These are phyloP conservation scores for Nemania sp. DNA, from an alignment of 2,329 filamentous ascomycete genomes.

Conservation along the genomic window DNA sequence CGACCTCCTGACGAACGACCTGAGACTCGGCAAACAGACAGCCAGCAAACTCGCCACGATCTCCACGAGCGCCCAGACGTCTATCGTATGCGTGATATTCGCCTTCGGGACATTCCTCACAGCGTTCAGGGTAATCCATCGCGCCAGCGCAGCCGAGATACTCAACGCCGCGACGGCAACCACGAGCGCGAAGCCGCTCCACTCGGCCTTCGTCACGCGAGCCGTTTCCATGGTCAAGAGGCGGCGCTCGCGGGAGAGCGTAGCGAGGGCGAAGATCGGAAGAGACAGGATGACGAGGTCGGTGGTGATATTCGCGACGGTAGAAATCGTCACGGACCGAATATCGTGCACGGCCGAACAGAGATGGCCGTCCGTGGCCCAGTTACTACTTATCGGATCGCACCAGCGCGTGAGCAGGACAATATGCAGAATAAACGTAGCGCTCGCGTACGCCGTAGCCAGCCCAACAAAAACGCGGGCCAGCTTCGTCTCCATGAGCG, in stretches of 20 bases:
- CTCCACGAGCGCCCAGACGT: conserved; percentile 33
- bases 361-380: conserved; percentile 26
- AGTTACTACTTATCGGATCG: conserved; percentile 27
- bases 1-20: conserved; percentile 28
- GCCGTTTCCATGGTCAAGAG: conserved; percentile 12
- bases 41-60: conserved; percentile 33
- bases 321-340: conserved; percentile 29
- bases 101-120: conserved; percentile 30
- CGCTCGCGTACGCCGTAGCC: conserved; percentile 18
- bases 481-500: conserved; percentile 18
- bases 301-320: conserved; percentile 29
- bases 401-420: conserved; percentile 29
- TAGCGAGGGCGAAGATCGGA: conserved; percentile 26
- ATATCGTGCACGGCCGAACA: conserved; percentile 34
- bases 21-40: conserved; percentile 29
- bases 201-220: conserved; percentile 28
- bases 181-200: conserved; percentile 31
- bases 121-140: conserved; percentile 29
- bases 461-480: conserved; percentile 21
- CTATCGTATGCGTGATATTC: conserved; percentile 33
- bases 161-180: conserved; percentile 32
- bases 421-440: conserved; percentile 29
- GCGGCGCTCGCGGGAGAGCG: conserved; percentile 22
- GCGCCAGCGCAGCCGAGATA: conserved; percentile 29
- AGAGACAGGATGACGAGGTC: conserved; percentile 31